Evolutionary conservation across 306 rosid genomes (phyloP), one percentile per base, ranked within the genome.

Genomic region (Comarum palustre): DNA sequence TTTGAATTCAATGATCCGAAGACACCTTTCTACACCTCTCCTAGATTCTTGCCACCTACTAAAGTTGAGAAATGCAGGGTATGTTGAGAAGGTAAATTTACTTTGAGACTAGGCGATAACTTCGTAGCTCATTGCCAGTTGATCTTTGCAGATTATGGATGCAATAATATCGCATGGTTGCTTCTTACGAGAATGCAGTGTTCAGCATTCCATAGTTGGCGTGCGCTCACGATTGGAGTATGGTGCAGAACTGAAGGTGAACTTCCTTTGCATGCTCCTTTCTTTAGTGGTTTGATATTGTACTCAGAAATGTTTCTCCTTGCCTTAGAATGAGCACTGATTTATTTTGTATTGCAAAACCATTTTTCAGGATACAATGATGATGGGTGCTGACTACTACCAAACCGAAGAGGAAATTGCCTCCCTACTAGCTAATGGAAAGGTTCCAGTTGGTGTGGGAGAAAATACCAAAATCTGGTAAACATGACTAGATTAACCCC

Each of bases 341-440:
- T n/a, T 9, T 27, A 70, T 20, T 31, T 65, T 55, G 60, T 31
- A 66, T n/a, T 81, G 81, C 42, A 55, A 60, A 74, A 75, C 77
- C 48, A 10, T 25, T 54, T 42, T 84, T 66, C 82, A 94, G 99
- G 97, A 91, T 77, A 91, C 99, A 31, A 91, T 94, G 97, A 88
- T 94, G 99, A 94, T 94, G 96, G 99, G 99, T 68, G 97, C 99
- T 58, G 99, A 94, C 61, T 94, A 91, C 77, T 94, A 94, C 85
- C 99, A 94, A 83, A 94, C 99, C 0, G 99, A 94, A 66, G 27
- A 87, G 31, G 99, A 94, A 86, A 87, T 94, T 82, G 93, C 92
- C 12, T 91, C 90, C 62, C 81, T 85, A 64, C 84, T 89, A 65
- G 92, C 96, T 14, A 84, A 84, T 59, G 97, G 97, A 73, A 90